Evolutionary conservation across 805 yeast species (phyloP).

Genomic region (Candida wancherniae): DNA sequence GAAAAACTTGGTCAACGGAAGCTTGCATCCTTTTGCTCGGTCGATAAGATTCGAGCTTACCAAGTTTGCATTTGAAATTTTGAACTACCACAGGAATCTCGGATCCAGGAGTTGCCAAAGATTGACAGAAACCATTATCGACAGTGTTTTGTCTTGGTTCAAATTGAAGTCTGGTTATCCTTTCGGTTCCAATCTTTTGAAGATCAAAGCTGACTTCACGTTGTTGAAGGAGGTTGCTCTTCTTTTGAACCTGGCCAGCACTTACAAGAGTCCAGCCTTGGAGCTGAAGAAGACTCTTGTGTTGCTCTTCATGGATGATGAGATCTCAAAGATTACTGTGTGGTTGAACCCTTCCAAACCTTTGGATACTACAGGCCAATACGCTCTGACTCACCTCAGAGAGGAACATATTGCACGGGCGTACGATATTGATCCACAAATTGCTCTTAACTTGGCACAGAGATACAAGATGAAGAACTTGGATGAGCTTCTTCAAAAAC

Average conservation of each 20-base stretch:
- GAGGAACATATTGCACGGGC: slow-evolving; percentile 50
- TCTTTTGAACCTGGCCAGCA: slow-evolving; percentile 19
- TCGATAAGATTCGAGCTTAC: slow-evolving; percentile 69
- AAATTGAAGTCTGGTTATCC: slow-evolving; percentile 61
- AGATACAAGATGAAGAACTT: slow-evolving; percentile 47
- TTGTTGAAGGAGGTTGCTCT: slow-evolving; percentile 51
- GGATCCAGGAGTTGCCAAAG: slow-evolving; percentile 41
- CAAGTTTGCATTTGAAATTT: slow-evolving; percentile 59
- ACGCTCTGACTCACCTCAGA: slow-evolving; percentile 26
- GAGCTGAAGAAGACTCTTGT: slow-evolving; percentile 52
- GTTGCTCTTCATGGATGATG: slow-evolving; percentile 66
- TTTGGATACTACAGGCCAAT: slow-evolving; percentile 35
- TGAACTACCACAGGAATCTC: slow-evolving; percentile 50
- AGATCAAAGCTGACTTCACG: slow-evolving; percentile 63
- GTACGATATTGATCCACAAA: slow-evolving; percentile 60
- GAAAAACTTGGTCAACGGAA: slow-evolving; percentile 48
- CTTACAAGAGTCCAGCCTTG: slow-evolving; percentile 23
- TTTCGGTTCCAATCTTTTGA: slow-evolving; percentile 74
- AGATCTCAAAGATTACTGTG: slow-evolving; percentile 62
- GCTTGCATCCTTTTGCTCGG: slow-evolving; percentile 80
- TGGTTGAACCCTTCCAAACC: slow-evolving; percentile 70
- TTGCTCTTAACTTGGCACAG: slow-evolving; percentile 67
- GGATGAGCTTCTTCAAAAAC: slow-evolving; percentile 35
- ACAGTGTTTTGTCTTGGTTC: slow-evolving; percentile 80
- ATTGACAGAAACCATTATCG: slow-evolving; percentile 51